These are phyloP conservation scores for Castanospermum australe DNA, from an alignment of 306 rosid species.

Conservation along the genomic window DNA sequence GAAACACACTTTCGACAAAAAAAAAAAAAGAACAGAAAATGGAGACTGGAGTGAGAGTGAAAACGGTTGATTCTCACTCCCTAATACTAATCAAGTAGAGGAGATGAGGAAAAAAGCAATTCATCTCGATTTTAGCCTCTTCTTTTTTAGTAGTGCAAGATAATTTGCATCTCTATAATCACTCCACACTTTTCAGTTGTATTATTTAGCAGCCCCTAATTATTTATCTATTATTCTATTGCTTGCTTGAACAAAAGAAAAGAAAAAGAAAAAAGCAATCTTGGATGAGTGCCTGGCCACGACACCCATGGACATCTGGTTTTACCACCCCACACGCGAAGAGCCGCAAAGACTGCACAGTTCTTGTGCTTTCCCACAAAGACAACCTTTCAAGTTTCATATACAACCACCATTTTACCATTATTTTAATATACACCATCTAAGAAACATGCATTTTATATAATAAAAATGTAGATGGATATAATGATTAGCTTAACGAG, in stretches of 20 bases:
- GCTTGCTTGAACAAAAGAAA: not conserved
- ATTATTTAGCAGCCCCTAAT: not conserved
- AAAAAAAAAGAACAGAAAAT: too few species aligned
- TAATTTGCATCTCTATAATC: not conserved
- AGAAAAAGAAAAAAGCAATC: not conserved
- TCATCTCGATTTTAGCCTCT: not conserved
- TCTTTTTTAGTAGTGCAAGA: not conserved
- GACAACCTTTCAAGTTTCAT: slow-evolving; percentile 12
- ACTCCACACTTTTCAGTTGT: not conserved
- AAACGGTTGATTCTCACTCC: too few species aligned
- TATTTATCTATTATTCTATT: not conserved
- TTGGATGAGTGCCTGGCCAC: not conserved
- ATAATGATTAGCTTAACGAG: too few species aligned
- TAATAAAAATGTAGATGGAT: not conserved
- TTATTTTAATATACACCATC: not conserved
- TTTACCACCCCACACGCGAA: slow-evolving; percentile 18
- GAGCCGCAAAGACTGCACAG: slow-evolving; percentile 7
- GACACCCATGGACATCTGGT: not conserved
- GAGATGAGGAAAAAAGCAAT: not conserved
- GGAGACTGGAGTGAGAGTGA: too few species aligned
- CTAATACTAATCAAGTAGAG: not conserved
- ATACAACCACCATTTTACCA: slow-evolving; percentile 21
- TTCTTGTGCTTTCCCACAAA: slow-evolving; percentile 29
- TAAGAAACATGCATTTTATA: not conserved
- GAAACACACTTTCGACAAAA: too few species aligned